Evolutionary conservation across 1,284 basidiomycete species (phyloP).

Genomic region (Takashimella tepidaria): DNA sequence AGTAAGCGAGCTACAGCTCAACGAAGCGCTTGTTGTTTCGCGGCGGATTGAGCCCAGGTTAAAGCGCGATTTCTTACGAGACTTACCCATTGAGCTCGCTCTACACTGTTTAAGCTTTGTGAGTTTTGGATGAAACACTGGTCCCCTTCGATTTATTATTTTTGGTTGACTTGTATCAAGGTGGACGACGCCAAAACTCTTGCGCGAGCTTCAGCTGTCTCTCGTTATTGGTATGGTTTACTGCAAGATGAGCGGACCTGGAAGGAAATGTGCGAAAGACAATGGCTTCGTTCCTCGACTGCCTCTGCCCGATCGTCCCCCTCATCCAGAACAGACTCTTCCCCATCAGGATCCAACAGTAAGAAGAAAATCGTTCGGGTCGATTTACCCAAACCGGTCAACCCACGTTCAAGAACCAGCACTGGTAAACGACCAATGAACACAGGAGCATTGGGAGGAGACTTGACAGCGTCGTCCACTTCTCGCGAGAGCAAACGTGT

Average conservation of each 20-base stretch:
- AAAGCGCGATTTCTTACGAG: constrained; percentile 77
- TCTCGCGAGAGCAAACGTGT: background rate
- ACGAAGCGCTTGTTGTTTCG: constrained; percentile 75
- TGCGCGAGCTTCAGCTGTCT: constrained; percentile 66
- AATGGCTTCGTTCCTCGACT: constrained; percentile 50
- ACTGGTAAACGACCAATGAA: background rate
- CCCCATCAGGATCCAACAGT: background rate
- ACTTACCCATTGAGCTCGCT: constrained; percentile 77
- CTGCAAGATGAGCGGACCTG: constrained; percentile 80
- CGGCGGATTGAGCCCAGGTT: constrained; percentile 69
- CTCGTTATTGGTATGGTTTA: constrained; percentile 68
- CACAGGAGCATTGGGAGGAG: background rate
- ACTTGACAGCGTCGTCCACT: background rate
- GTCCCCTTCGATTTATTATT: too few relatives aligned
- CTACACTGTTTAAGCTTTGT: constrained; percentile 72
- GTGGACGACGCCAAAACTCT: constrained; percentile 76
- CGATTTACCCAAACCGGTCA: background rate
- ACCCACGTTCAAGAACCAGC: background rate
- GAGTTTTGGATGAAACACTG: too few relatives aligned
- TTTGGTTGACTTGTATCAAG: constrained; percentile 16
- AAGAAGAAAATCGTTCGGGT: background rate
- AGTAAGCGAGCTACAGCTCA: constrained; percentile 60
- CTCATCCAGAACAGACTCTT: background rate
- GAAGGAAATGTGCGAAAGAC: constrained; percentile 67
- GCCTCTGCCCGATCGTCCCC: background rate